Evolutionary conservation across 1,284 basidiomycete species (phyloP), one percentile per base, ranked within the genome.

Genomic region (Fomitopsis palustris): DNA sequence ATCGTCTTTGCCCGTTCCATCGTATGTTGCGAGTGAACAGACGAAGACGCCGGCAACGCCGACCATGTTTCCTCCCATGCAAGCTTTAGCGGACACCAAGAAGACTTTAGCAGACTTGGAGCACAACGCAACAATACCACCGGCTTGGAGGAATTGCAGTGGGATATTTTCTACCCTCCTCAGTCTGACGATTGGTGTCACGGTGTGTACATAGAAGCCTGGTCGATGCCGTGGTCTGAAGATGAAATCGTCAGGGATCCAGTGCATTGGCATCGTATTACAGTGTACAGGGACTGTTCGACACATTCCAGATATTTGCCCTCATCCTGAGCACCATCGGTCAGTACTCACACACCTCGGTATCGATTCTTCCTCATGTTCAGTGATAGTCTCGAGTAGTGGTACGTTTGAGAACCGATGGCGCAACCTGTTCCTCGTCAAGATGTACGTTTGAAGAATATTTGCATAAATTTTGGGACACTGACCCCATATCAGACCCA

Each of bases 251-350:
- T 4, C 51, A 88, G 86, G 87, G 87, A 19, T 89, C 87, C 1
- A 88, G 86, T 69, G 80, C 78, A 33, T 73, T 88, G 42, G 82
- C 85, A 4, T 79, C 82, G 1, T 88, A 83, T 65, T 90, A 89
- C 67, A 88, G 86, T 66, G 69, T 88, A 17, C 84, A 87, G 64
- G 86, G 87, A 25, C 72, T 89, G 7, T 77, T 83, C 54, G 87
- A 87, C 62, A 87, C 84, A 0, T 71, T 89, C 0, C 87, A 90
- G 67, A 79, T 90, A 42, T 88, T 90, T 69, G 87, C 87, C 0
- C 73, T 90, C 31, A 78, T 90, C 39, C 69, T 90, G 57, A 85
- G 78, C 61, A 87, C 86, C 1, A 79, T 89, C 61, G 79, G 87
- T 88, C 66, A 53, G 74, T 62, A 25, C 14, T 19, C 17, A 19